A percentile compares a stretch with the other conserved stretches of the same genome.
Evolutionary conservation across 176 grass and related monocot species (phyloP).

Genomic region (Rhynchospora tenuis): DNA sequence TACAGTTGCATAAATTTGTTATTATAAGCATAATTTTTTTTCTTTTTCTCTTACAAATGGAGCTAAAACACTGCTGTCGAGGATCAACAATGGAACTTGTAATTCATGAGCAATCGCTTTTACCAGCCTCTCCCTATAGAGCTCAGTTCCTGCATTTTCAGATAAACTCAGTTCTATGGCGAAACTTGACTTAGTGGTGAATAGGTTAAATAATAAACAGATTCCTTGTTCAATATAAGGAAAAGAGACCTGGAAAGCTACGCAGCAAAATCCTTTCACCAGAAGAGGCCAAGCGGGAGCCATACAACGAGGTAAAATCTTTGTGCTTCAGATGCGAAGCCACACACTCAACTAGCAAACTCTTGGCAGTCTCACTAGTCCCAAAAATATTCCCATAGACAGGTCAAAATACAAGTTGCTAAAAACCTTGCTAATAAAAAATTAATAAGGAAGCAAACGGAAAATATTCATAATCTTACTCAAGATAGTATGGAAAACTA

Average conservation of each 20-base stretch:
- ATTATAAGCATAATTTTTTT: not conserved
- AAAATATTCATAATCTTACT: constrained; percentile 34
- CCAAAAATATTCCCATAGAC: constrained; percentile 14
- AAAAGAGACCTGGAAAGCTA: constrained; percentile 66
- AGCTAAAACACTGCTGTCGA: constrained; percentile 81
- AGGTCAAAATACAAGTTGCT: constrained; percentile 18
- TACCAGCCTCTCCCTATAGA: constrained; percentile 85
- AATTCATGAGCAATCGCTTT: constrained; percentile 83
- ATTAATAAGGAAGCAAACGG: constrained; percentile 15
- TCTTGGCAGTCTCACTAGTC: constrained; percentile 54
- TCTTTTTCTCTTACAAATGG: constrained; percentile 64
- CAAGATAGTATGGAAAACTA: constrained; percentile 82
- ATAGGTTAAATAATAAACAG: not conserved
- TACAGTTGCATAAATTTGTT: not conserved
- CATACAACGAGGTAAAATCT: constrained; percentile 48
- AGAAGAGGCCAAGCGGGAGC: constrained; percentile 62
- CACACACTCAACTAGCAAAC: constrained; percentile 61
- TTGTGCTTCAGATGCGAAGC: constrained; percentile 73
- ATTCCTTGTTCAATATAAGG: not conserved
- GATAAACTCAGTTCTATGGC: not conserved
- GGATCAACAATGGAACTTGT: constrained; percentile 59
- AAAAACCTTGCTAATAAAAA: constrained; percentile 26
- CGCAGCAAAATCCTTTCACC: constrained; percentile 71
- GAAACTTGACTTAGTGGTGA: not conserved
- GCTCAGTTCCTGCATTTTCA: constrained; percentile 75